Evolutionary conservation across 2,329 filamentous ascomycete genomes (phyloP).

Genomic region (Aspergillus uvarum): DNA sequence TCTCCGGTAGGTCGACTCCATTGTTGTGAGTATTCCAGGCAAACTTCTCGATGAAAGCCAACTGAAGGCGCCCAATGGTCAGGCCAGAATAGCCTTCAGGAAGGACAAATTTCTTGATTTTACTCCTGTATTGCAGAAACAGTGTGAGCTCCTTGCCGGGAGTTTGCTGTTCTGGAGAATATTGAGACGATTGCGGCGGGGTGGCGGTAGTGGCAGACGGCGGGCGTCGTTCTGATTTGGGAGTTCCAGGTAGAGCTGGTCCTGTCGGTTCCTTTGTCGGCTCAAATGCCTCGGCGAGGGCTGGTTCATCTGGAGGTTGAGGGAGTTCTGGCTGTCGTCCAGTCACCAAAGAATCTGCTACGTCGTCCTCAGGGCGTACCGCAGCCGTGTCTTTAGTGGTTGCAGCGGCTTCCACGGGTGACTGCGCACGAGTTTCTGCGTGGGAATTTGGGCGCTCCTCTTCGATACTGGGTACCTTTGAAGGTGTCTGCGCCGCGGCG

Average conservation of each 20-base stretch:
- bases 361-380: conserved; percentile 37
- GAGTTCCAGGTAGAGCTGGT: conserved; percentile 26
- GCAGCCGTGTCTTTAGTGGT: conserved; percentile 61
- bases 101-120: conserved; percentile 93
- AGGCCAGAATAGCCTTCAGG: conserved; percentile 80
- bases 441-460: conserved; percentile 41
- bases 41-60: conserved; percentile 98
- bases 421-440: conserved; percentile 27
- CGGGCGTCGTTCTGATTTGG: conserved; percentile 23
- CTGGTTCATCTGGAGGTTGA: conserved; percentile 36
- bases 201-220: conserved; percentile 29
- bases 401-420: conserved; percentile 29
- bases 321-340: conserved; percentile 61
- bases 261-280: conserved; percentile 29
- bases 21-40: conserved; percentile 98
- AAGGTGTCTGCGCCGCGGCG: conserved; percentile 40
- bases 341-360: conserved; percentile 37
- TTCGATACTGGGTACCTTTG: conserved; percentile 60
- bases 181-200: conserved; percentile 53
- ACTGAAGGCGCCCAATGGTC: conserved; percentile 81
- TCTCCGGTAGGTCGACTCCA: conserved; percentile 88
- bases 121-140: conserved; percentile 94
- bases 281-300: conserved; percentile 37
- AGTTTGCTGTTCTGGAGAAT: conserved; percentile 60
- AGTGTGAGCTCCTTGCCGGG: conserved; percentile 87